Conservation (phyloP, 257 asterid species). For the Lycium barbarum region DNA sequence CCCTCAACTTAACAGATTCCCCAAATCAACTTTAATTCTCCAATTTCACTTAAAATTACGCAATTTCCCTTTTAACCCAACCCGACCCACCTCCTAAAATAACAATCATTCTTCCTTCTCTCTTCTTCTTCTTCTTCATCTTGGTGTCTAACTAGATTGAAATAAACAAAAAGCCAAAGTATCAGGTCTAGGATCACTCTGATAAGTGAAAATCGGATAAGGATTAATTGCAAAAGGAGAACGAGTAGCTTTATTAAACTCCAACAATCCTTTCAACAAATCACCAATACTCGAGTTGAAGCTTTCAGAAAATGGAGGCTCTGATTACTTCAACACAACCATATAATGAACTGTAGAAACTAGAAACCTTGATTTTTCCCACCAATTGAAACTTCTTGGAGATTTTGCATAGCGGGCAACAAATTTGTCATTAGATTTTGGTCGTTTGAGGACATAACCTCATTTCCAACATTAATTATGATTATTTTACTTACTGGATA, state of each 20-base stretch:
- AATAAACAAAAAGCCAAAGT: background rate
- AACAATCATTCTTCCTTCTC: too few species aligned
- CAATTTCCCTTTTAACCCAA: too few species aligned
- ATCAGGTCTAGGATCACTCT: background rate
- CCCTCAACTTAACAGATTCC: too few species aligned
- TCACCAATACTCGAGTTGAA: constrained; percentile 59
- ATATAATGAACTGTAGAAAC: constrained; percentile 77
- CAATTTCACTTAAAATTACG: too few species aligned
- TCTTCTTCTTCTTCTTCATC: background rate
- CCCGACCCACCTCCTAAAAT: too few species aligned
- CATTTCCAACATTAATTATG: constrained; percentile 69
- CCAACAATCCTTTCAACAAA: constrained; percentile 62
- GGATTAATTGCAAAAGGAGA: constrained; percentile 23
- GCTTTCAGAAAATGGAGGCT: constrained; percentile 69
- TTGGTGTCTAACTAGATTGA: background rate
- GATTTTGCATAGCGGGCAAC: constrained; percentile 73
- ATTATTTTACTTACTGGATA: constrained; percentile 61
- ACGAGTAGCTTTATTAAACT: constrained; percentile 57
- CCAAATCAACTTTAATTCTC: too few species aligned
- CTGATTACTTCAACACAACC: constrained; percentile 63
- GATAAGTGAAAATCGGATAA: too few species aligned
- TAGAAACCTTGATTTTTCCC: constrained; percentile 50
- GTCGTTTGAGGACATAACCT: constrained; percentile 65
- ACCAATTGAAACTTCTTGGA: constrained; percentile 50
- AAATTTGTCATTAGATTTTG: constrained; percentile 57